Evolutionary conservation across 2,329 filamentous ascomycete species (phyloP).

Genomic region (Alternaria arbusti): DNA sequence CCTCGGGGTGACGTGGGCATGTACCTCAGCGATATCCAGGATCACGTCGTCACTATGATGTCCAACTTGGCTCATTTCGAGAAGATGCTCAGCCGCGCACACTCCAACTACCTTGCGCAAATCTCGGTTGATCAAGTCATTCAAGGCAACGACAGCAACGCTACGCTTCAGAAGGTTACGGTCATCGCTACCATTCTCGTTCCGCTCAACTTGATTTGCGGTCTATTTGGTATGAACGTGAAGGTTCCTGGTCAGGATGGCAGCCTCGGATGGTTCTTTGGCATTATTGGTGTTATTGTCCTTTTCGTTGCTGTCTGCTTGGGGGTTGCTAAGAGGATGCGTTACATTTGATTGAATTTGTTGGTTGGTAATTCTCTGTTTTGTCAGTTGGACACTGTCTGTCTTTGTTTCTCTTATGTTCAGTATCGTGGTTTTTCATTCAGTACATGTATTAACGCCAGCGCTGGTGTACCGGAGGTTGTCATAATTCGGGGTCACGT

Average conservation of each 20-base stretch:
- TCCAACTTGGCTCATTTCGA: slow-evolving; percentile 94
- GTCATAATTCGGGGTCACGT: slow-evolving; percentile 2
- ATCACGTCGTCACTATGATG: slow-evolving; percentile 99
- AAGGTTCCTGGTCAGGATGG: slow-evolving; percentile 67
- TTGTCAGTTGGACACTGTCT: neutral
- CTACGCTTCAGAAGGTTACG: slow-evolving; percentile 92
- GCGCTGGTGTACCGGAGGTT: slow-evolving; percentile 11
- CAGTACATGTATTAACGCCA: slow-evolving; percentile 4
- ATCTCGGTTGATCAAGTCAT: slow-evolving; percentile 90
- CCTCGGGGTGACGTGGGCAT: slow-evolving; percentile 95
- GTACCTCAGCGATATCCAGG: slow-evolving; percentile 96
- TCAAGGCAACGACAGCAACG: slow-evolving; percentile 86
- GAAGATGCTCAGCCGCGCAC: slow-evolving; percentile 92
- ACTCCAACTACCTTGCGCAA: slow-evolving; percentile 96
- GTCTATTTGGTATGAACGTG: slow-evolving; percentile 89
- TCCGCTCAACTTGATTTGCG: slow-evolving; percentile 89
- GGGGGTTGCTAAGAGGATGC: slow-evolving; percentile 51
- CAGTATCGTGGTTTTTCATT: neutral
- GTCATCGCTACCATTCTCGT: slow-evolving; percentile 94
- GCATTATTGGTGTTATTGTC: slow-evolving; percentile 64
- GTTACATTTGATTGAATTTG: slow-evolving; percentile 44
- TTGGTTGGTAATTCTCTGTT: neutral
- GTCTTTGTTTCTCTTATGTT: slow-evolving; percentile 3
- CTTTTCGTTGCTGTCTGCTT: slow-evolving; percentile 51
- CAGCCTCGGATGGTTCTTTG: slow-evolving; percentile 64